phyloP scores from a whole-genome alignment of 2,329 filamentous ascomycete species.

The Ramularia endophylla region DNA sequence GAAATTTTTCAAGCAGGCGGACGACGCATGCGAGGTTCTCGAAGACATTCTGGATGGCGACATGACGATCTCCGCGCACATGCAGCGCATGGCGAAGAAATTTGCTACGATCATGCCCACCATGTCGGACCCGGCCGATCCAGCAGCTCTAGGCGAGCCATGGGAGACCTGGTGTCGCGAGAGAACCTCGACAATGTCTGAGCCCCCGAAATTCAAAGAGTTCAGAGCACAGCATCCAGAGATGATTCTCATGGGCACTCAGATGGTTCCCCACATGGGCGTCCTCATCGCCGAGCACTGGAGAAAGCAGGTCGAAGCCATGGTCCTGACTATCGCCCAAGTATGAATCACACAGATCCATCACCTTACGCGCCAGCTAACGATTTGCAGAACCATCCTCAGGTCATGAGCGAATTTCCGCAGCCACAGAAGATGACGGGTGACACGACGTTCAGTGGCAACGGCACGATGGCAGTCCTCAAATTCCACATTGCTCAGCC shows the following conservation, averaged over 20 bases:
- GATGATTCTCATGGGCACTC: slow-evolving; percentile 3
- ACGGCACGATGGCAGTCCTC: not conserved
- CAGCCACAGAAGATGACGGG: not conserved
- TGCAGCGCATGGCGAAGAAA: too few species aligned
- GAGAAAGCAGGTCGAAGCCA: not conserved
- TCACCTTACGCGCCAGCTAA: not conserved
- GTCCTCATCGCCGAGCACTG: slow-evolving; percentile 8
- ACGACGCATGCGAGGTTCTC: slow-evolving; percentile 5
- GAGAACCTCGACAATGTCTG: too few species aligned
- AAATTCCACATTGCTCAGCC: too few species aligned
- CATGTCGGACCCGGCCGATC: not conserved
- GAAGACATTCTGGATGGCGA: too few species aligned
- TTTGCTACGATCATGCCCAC: slow-evolving; percentile 3
- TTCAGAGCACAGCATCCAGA: slow-evolving; percentile 3
- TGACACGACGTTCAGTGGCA: not conserved
- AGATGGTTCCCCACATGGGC: slow-evolving; percentile 5
- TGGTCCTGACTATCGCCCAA: not conserved
- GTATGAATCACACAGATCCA: not conserved
- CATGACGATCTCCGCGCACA: too few species aligned
- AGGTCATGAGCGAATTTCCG: not conserved
- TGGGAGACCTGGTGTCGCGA: not conserved
- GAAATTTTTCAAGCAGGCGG: slow-evolving; percentile 4
- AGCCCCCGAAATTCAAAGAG: not conserved
- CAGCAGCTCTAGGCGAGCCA: not conserved
- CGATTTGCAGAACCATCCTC: not conserved